Base-by-base conservation (phyloP, 2,329 filamentous ascomycete genomes). In the Exophiala oligosperma region DNA sequence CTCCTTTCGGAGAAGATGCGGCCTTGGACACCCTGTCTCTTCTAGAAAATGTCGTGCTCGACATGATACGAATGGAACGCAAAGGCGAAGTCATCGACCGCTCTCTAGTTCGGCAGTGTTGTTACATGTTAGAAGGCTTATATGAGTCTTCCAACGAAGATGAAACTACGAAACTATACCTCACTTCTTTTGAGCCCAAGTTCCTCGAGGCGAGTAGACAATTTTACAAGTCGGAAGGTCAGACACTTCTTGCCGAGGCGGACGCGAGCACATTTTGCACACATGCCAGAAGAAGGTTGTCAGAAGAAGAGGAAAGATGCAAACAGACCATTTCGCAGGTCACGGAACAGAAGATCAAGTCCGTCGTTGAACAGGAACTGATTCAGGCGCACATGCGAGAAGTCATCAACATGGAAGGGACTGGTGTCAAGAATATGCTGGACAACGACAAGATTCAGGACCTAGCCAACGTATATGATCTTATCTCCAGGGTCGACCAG, bases 61-160 rank as follows among this genome's bases (percentile, higher is more conserved):
- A 96, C 63, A 90, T 97, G 74, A 89, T 99, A 64, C 85, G 89
- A 61, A 92, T 97, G 86, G 94, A 97, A 73, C 83, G 94, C 28
- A 87, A 92, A 58, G 94, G 93, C 28, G 92, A 97, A 67, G 84
- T 91, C 12, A 92, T 97, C 60, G 90, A 97, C 72, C 87, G 90
- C 66, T 83, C 85, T 37, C 79, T 96, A 3, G 85, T 97, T 66
- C 89, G 91, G 64, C 88, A 90, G 52, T 93, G 91, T 70, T 84
- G 91, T 2, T 87, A 89, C 66, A 97, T 99, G 92, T 81, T 99
- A 4, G 93, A 95, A 70, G 85, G 85, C 6, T 80, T 99, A 0
- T 95, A 96, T 71, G 89, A 96, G 71, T 87, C 86, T 0, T 84
- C 92, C 56, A 82, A 86, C 3, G 92, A 96, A 69, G 83, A 84